Evolutionary conservation across 768 basidiomycete species (phyloP).

Genomic region (Trametes elegans): DNA sequence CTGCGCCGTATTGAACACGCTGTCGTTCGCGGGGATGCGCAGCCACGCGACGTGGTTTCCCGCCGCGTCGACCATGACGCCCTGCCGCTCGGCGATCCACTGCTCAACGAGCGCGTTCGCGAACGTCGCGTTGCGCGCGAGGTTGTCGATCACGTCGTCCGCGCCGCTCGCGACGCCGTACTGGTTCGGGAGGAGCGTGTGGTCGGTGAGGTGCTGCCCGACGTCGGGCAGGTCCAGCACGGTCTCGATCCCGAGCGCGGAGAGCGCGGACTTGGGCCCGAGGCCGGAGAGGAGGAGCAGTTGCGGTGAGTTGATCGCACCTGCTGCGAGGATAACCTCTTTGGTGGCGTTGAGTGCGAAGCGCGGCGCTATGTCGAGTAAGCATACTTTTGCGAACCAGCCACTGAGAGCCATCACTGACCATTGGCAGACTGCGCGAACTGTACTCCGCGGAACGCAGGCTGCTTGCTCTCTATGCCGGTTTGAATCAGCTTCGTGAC

Average conservation of each 20-base stretch:
- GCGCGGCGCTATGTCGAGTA: background rate
- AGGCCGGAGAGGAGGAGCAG: constrained; percentile 32
- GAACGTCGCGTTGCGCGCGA: constrained; percentile 16
- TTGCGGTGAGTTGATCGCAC: constrained; percentile 22
- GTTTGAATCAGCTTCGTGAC: constrained; percentile 17
- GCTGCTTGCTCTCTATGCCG: background rate
- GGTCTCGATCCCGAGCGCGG: constrained; percentile 19
- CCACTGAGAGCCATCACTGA: background rate
- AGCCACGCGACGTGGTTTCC: constrained; percentile 12
- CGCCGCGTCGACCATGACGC: constrained; percentile 2
- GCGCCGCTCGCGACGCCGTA: constrained; percentile 13
- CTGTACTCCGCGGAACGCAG: constrained; percentile 8
- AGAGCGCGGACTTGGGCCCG: constrained; percentile 24
- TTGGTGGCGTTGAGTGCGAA: constrained; percentile 16
- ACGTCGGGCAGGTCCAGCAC: constrained; percentile 27
- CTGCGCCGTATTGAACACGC: background rate
- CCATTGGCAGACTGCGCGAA: constrained; percentile 4
- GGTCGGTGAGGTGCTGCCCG: constrained; percentile 31
- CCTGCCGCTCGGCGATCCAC: constrained; percentile 16
- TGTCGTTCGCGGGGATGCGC: constrained; percentile 3
- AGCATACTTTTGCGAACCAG: background rate
- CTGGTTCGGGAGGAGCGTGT: constrained; percentile 20
- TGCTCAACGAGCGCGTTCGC: background rate
- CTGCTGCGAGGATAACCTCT: constrained; percentile 27
- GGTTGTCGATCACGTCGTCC: constrained; percentile 10